A percentile compares a stretch with the other conserved stretches of the same genome.
phyloP scores from a whole-genome alignment of 345 rosid genomes.

The Corchorus capsularis region DNA sequence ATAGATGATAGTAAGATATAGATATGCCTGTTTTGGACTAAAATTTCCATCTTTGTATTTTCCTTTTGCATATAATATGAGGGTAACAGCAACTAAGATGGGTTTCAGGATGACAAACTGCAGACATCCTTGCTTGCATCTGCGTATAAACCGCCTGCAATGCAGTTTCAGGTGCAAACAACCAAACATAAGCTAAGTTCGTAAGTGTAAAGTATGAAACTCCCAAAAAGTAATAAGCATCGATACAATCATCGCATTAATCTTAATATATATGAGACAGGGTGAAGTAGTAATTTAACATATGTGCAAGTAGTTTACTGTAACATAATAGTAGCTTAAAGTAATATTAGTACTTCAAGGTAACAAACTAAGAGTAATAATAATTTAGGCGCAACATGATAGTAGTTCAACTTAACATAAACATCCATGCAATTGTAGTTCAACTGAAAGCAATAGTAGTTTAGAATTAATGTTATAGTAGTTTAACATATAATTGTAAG shows the following conservation, averaged over 20 bases:
- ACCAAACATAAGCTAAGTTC: conserved; percentile 21
- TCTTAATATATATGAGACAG: background rate
- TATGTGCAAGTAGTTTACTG: no score
- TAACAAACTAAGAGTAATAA: no score
- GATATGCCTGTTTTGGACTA: conserved; percentile 82
- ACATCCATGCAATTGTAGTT: no score
- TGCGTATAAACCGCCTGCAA: conserved; percentile 87
- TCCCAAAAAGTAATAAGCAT: background rate
- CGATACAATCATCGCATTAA: background rate
- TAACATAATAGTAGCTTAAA: no score
- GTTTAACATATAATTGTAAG: no score
- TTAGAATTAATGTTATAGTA: no score
- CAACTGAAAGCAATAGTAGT: no score
- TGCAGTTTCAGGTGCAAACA: conserved; percentile 16
- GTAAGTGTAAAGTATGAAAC: background rate
- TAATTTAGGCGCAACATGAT: background rate
- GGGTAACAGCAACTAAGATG: conserved; percentile 81
- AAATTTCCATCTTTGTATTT: conserved; percentile 96
- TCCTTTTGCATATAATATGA: conserved; percentile 90
- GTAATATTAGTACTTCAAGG: no score
- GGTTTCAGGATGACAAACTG: conserved; percentile 99
- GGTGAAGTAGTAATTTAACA: background rate
- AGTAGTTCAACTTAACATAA: background rate
- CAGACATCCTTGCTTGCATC: conserved; percentile 98
- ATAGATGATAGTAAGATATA: conserved; percentile 89